Base-by-base conservation (phyloP, 2,329 filamentous ascomycete genomes). In the Stachybotrys chartarum region DNA sequence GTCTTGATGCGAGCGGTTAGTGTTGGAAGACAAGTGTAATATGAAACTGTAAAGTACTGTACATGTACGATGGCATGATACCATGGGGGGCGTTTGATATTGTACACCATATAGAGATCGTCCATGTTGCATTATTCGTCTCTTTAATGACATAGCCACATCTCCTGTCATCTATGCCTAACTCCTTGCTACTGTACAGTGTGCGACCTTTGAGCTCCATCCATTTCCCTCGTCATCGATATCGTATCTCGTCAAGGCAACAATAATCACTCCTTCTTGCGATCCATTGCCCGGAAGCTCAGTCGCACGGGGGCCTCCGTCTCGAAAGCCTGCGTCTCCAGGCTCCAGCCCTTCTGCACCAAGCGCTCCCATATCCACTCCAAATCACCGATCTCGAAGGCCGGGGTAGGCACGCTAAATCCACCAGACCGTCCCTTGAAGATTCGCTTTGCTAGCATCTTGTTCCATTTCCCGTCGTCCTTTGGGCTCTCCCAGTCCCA, bases 271-370 rank as follows among this genome's bases (percentile, higher is more conserved):
- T 63, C 47, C 11, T 66, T 56, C 56, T 70, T 72, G 18, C 49
- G 49, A 12, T 50, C 47, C 24, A 30, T 8, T 8, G 24, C 12
- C 4, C 49, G 24, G 24, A 51, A 10, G 14, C 35, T 56, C 31
- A 75, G 54, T 7, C 72, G 66, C 16, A 71, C 61, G 1, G 73
- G 70, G 1, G 68, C 68, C 1, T 57, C 62, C 1, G 70, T 73
- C 62, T 75, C 73, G 16, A 75, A 64, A 1, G 66, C 62, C 54
- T 72, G 70, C 3, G 66, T 60, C 5, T 65, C 59, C 6, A 71
- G 31, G 45, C 70, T 67, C 73, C 73, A 75, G 0, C 73, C 71
- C 31, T 62, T 61, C 8, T n/a, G 10, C 17, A 12, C 45, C 45
- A 47, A 17, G 10, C 10, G 10, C 8, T 42, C 35, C 35, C 35